Percentiles rank a stretch among this genome's conserved stretches.
phyloP scores from a whole-genome alignment of 75 land plant species.

The Isoetes taiwanensis region DNA sequence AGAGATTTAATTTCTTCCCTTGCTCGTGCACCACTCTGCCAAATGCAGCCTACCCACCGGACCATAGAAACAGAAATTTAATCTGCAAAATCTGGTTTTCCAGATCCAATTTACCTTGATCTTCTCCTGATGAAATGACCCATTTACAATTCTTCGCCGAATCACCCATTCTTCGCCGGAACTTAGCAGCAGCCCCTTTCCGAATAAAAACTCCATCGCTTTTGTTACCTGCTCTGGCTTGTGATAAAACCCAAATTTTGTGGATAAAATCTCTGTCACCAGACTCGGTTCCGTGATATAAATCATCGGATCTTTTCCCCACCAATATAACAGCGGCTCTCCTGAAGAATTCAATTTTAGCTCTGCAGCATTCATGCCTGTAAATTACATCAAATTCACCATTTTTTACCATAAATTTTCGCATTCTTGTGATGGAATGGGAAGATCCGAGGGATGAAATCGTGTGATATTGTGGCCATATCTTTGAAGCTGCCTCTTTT shows the following conservation, averaged over 20 bases:
- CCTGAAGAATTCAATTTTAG: background rate
- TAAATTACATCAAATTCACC: background rate
- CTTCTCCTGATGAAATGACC: background rate
- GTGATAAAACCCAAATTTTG: background rate
- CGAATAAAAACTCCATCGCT: constrained; percentile 5
- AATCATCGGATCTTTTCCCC: constrained; percentile 2
- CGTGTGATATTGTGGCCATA: background rate
- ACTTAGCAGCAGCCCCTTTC: background rate
- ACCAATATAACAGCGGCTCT: background rate
- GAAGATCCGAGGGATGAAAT: background rate
- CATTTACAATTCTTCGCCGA: background rate
- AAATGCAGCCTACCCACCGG: too few relatives aligned
- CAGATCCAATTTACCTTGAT: background rate
- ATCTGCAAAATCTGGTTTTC: too few relatives aligned
- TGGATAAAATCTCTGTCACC: background rate
- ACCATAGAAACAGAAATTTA: too few relatives aligned
- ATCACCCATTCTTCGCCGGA: background rate
- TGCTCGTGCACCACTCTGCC: too few relatives aligned
- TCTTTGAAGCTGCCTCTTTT: background rate
- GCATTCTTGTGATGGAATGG: background rate
- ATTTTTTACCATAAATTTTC: background rate
- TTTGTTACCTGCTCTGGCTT: background rate
- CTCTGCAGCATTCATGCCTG: background rate
- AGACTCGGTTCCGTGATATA: background rate
- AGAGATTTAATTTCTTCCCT: too few relatives aligned